Conservation (phyloP, 192 early-diverging fungal species). For the Coemansia sp. region DNA sequence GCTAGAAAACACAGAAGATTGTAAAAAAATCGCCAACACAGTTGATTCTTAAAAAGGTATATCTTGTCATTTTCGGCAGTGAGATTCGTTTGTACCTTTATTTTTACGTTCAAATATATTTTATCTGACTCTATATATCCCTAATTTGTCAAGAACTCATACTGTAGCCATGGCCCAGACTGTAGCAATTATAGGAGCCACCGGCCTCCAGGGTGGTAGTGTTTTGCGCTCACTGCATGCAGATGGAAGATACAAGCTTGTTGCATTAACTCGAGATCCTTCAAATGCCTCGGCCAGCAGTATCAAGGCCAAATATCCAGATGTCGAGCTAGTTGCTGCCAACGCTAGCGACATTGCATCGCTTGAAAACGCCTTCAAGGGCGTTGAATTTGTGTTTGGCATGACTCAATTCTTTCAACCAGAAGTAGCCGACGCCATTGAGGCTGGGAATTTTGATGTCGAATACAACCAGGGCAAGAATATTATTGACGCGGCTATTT, state of each 20-base stretch:
- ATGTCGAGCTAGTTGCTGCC: slow-evolving; percentile 16
- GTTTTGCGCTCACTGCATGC: slow-evolving; percentile 25
- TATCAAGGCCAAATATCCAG: slow-evolving; percentile 16
- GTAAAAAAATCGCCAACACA: too few species aligned
- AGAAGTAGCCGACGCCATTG: neutral
- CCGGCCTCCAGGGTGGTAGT: slow-evolving; percentile 35
- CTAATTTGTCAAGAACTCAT: neutral
- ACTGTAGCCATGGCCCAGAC: slow-evolving; percentile 14
- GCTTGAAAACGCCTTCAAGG: slow-evolving; percentile 21
- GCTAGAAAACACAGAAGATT: too few species aligned
- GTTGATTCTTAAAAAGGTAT: too few species aligned
- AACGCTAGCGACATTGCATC: slow-evolving; percentile 18
- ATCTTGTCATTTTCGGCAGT: neutral
- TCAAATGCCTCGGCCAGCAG: neutral
- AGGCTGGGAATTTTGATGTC: slow-evolving; percentile 2
- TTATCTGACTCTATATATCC: neutral
- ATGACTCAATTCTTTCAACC: slow-evolving; percentile 26
- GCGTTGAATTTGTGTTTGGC: slow-evolving; percentile 25
- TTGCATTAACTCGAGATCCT: slow-evolving; percentile 18
- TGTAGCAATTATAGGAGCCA: slow-evolving; percentile 26
- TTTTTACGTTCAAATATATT: neutral
- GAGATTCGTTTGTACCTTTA: neutral
- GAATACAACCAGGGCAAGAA: slow-evolving; percentile 15
- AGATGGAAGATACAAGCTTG: slow-evolving; percentile 21
- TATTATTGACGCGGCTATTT: slow-evolving; percentile 23